Evolutionary conservation across 257 asterid species (phyloP), one percentile per base, ranked within the genome.

Genomic region (Nicotiana paniculata): DNA sequence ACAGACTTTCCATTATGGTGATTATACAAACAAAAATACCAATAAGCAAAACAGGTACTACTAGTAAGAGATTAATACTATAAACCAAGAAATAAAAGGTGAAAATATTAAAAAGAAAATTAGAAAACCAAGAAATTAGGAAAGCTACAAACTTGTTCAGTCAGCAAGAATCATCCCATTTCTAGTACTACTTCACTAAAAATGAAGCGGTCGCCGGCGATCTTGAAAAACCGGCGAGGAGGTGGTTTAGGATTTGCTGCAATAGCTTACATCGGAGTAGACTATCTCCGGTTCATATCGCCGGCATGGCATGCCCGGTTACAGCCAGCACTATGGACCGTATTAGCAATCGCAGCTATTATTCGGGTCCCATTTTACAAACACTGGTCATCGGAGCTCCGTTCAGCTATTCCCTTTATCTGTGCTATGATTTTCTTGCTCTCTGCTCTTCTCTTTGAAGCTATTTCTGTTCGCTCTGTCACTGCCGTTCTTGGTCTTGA

Each of bases 401-500:
- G 95, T 18, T 90, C 97, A 55, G 97, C 98, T 81, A 80, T 94
- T 13, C 98, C 99, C 9, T 96, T 94, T 85, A 66, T 94, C 28
- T 89, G 92, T 4, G 90, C 99, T 24, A 80, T 96, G 77, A 1
- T 94, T 5, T 94, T 96, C 78, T 85, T 96, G 93, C 91, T 92
- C 17, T 90, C 91, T n/a, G 95, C 98, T 83, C 86, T 96, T n/a
- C 92, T 96, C 17, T 83, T 92, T 58, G 99, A 96, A 83, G 88
- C 87, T 68, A 88, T 96, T 77, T 96, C 97, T 33, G 99, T 96
- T 81, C 97, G 99, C 88, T 96, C 97, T 43, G 97, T 93, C 76
- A 94, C 99, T 13, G 98, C 98, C 48, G 99, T 96, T 70, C 97
- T 93, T 35, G 99, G 99, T 79, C 93, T 92, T 17, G 96, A 94